These are phyloP conservation scores for Fusarium verrucosum DNA, from an alignment of 2,329 filamentous ascomycete species.

Conservation along the genomic window DNA sequence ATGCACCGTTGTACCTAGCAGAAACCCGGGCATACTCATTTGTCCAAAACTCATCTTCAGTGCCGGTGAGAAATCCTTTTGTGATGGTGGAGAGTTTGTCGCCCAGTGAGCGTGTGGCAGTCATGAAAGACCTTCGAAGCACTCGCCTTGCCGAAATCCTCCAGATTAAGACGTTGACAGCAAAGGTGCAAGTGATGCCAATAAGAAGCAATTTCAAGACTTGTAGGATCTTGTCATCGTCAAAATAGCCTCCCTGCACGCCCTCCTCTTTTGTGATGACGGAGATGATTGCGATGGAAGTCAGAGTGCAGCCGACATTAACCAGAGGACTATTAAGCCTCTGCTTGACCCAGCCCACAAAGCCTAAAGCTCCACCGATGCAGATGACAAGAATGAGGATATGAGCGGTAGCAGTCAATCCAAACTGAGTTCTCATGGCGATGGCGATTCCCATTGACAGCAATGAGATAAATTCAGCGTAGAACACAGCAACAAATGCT, in stretches of 20 bases:
- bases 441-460: conserved; percentile 90
- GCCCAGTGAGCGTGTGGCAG: conserved; percentile 77
- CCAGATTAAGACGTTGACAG: conserved; percentile 80
- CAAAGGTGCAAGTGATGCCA: conserved; percentile 75
- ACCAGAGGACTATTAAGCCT: conserved; percentile 80
- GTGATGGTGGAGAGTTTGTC: conserved; percentile 86
- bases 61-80: conserved; percentile 82
- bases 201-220: conserved; percentile 86
- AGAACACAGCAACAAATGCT: conserved; percentile 79
- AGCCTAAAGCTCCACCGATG: conserved; percentile 84
- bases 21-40: conserved; percentile 70
- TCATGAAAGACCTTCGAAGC: conserved; percentile 76
- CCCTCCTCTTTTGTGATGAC: conserved; percentile 91
- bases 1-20: conserved; percentile 71
- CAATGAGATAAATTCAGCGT: conserved; percentile 73
- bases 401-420: conserved; percentile 77
- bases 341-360: conserved; percentile 89
- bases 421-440: conserved; percentile 74
- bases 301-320: conserved; percentile 84
- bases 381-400: conserved; percentile 83
- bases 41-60: conserved; percentile 78
- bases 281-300: conserved; percentile 88
- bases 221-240: conserved; percentile 81
- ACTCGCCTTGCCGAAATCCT: conserved; percentile 79
- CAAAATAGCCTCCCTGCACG: conserved; percentile 83